Percentiles rank a stretch among this genome's conserved stretches.
Conservation (phyloP, 2,329 filamentous ascomycete genomes). For the Fusarium lateritium region DNA sequence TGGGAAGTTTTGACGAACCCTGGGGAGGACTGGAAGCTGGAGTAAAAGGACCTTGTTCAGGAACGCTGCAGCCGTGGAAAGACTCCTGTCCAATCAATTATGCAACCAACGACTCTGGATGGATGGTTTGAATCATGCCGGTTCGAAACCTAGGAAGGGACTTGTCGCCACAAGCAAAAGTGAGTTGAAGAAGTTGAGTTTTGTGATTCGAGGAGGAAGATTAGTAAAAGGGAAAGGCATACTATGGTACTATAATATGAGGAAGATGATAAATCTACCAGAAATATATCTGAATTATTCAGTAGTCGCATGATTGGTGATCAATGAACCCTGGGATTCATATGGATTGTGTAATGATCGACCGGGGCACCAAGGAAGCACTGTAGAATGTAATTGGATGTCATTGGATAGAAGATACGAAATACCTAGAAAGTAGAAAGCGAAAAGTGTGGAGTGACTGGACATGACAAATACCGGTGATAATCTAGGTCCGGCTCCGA, state of each 20-base stretch:
- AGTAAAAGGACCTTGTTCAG: not conserved
- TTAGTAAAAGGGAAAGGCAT: conserved; percentile 2
- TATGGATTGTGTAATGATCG: not conserved
- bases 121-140: not conserved
- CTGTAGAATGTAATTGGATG: not conserved
- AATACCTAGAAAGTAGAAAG: not conserved
- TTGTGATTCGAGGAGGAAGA: not conserved
- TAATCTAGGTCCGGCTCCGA: conserved; percentile 42
- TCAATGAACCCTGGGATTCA: not conserved
- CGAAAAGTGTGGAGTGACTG: conserved; percentile 32
- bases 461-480: conserved; percentile 47
- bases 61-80: not conserved
- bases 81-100: not conserved
- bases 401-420: not conserved
- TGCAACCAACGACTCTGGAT: not conserved
- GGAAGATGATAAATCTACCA: conserved; percentile 11
- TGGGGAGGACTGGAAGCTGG: conserved; percentile 9
- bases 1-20: conserved; percentile 5
- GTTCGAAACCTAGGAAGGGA: not conserved
- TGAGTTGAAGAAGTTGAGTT: not conserved
- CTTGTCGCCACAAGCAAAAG: not conserved
- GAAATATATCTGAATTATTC: not conserved
- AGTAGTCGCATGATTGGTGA: not conserved
- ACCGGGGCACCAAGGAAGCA: not conserved
- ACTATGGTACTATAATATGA: not conserved